Evolutionary conservation across 1,139 yeast genomes (phyloP).

Genomic region (Hanseniaspora uvarum): DNA sequence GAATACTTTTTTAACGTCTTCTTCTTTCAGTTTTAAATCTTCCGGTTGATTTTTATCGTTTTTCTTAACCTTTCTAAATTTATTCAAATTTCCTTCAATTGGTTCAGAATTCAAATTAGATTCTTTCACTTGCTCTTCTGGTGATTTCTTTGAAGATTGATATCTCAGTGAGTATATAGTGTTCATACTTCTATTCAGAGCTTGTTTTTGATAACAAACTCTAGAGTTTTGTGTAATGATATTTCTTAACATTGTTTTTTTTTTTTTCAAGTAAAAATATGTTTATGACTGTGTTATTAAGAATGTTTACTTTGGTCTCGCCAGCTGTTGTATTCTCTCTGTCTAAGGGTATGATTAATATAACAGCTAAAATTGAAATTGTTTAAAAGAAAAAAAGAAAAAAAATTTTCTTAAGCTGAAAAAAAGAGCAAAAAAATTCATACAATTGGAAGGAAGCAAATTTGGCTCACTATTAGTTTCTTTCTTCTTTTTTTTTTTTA

Average conservation of each 20-base stretch:
- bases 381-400: background rate
- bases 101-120: constrained; percentile 23
- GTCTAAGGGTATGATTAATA: too few relatives aligned
- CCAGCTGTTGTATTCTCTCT: too few relatives aligned
- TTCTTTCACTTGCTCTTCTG: constrained; percentile 22
- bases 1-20: constrained; percentile 45
- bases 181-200: background rate
- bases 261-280: background rate
- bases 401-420: background rate
- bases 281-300: background rate
- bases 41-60: constrained; percentile 14
- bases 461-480: background rate
- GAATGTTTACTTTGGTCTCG: background rate
- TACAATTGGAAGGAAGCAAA: background rate
- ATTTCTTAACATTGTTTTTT: constrained; percentile 2
- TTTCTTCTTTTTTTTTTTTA: background rate
- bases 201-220: background rate
- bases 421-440: background rate
- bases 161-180: constrained; percentile 2
- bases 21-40: constrained; percentile 29
- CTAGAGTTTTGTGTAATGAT: background rate
- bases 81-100: constrained; percentile 13
- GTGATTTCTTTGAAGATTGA: constrained; percentile 17
- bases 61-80: constrained; percentile 11
- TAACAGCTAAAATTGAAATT: background rate